Evolutionary conservation across 2,329 filamentous ascomycete genomes (phyloP).

Genomic region (Chaetomium sp.): DNA sequence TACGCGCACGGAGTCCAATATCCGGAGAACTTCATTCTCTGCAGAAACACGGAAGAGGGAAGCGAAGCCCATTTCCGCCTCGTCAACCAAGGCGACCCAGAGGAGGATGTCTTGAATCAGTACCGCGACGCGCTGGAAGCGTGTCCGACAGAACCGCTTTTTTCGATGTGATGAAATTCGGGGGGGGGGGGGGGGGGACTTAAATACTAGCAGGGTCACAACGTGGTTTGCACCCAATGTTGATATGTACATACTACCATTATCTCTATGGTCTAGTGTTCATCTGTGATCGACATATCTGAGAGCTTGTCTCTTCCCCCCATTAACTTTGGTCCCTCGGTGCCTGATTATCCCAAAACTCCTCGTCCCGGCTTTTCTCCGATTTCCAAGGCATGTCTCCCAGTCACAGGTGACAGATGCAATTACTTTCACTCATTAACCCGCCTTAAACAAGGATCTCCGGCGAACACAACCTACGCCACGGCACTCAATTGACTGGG

Average conservation of each 20-base stretch:
- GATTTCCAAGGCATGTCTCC: neutral
- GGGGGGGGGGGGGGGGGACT: too few species aligned
- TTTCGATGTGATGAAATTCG: too few species aligned
- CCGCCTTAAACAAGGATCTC: too few species aligned
- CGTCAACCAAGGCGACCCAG: neutral
- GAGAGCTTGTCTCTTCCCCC: too few species aligned
- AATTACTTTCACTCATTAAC: too few species aligned
- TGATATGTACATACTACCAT: neutral
- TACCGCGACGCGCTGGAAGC: neutral
- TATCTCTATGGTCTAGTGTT: neutral
- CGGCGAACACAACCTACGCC: slow-evolving; percentile 22
- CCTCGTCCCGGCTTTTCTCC: neutral
- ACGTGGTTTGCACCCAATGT: neutral
- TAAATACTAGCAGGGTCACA: too few species aligned
- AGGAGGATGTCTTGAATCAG: neutral
- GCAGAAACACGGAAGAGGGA: neutral
- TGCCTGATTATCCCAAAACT: too few species aligned
- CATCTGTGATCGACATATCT: too few species aligned
- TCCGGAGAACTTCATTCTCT: neutral
- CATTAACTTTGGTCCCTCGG: too few species aligned
- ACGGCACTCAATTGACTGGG: slow-evolving; percentile 32
- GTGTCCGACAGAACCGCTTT: neutral
- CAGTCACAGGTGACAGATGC: too few species aligned
- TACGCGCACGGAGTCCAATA: neutral
- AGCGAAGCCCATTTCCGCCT: neutral